Percentiles rank a stretch among this genome's conserved stretches.
phyloP scores from a whole-genome alignment of 805 yeast species.

The Diddensiella santjacobensis region DNA sequence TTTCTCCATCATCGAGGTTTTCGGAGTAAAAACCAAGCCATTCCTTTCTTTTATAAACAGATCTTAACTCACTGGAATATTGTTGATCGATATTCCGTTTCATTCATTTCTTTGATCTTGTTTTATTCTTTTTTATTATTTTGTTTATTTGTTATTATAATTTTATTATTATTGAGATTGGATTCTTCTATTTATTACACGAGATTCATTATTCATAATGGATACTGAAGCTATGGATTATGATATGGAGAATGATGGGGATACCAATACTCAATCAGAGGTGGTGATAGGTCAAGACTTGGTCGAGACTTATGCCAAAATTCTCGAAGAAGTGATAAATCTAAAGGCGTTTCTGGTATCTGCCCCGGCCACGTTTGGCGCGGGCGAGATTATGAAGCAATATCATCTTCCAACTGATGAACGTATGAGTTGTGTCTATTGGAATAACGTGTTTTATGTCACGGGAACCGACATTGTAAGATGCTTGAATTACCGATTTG shows the following conservation, averaged over 20 bases:
- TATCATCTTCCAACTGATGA: slow-evolving; percentile 84
- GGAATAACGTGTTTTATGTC: slow-evolving; percentile 85
- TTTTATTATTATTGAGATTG: neutral
- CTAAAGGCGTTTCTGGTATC: slow-evolving; percentile 62
- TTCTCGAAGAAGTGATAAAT: slow-evolving; percentile 30
- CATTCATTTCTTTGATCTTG: slow-evolving; percentile 1
- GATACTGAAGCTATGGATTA: neutral
- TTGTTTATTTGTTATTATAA: neutral
- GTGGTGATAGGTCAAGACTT: neutral
- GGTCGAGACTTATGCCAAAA: slow-evolving; percentile 24
- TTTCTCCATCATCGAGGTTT: too few relatives aligned
- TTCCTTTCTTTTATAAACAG: too few relatives aligned
- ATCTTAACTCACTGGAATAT: slow-evolving; percentile 1
- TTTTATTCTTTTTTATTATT: too few relatives aligned
- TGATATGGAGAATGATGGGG: neutral
- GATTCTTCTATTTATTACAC: neutral
- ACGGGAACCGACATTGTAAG: slow-evolving; percentile 97
- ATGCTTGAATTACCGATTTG: slow-evolving; percentile 82
- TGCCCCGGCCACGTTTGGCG: slow-evolving; percentile 94
- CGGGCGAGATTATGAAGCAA: slow-evolving; percentile 78
- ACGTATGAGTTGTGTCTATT: slow-evolving; percentile 88
- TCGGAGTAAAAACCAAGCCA: neutral
- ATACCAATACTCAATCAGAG: neutral
- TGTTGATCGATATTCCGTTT: slow-evolving; percentile 10
- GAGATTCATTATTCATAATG: neutral